Evolutionary conservation across 2,329 filamentous ascomycete species (phyloP), one percentile per base, ranked within the genome.

Genomic region (Botryosphaeria dothidea): DNA sequence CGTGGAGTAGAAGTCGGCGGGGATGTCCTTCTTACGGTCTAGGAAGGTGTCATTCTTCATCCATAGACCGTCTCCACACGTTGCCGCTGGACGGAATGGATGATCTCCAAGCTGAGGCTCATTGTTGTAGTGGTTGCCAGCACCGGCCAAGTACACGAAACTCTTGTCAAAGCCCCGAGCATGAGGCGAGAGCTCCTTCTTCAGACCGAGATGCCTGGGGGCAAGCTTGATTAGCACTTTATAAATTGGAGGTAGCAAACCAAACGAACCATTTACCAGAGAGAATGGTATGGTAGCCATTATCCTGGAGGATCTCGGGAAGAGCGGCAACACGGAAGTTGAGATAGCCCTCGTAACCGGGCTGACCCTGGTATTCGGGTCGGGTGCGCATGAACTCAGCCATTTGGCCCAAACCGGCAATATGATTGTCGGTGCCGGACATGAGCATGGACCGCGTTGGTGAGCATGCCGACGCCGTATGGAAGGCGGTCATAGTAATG

Each of bases 401-500:
- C 65, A 64, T 66, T 29, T 56, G 49, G 31, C 65, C 65, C n/a
- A 66, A 43, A 13, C 65, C 65, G n/a, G 61, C 65, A 45, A 66
- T 65, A 36, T 65, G 64, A 23, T 62, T 65, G 29, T 65, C 64
- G 1, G 64, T 65, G 11, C 64, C 64, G 1, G 64, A 65, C 17
- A 65, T 31, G 27, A 65, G 58, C 64, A 65, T 65, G 23, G 64
- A 48, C 9, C 64, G 67, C 27, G 66, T 72, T 64, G 49, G 67
- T 52, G 66, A 67, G 43, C 66, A 67, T 13, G 66, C 60, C 36
- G 66, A 49, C 3, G 66, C 66, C 0, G 66, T 62, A 34, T 67
- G 66, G 25, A 66, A 65, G 48, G 36, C 57, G 17, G 57, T 65
- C 64, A 65, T 65, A 13, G 25, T 43, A n/a, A 65, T 25, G 4